A percentile compares a stretch with the other conserved stretches of the same genome.
These are phyloP conservation scores for Xylaria sp. DNA, from an alignment of 2,329 filamentous ascomycete species.

Conservation along the genomic window DNA sequence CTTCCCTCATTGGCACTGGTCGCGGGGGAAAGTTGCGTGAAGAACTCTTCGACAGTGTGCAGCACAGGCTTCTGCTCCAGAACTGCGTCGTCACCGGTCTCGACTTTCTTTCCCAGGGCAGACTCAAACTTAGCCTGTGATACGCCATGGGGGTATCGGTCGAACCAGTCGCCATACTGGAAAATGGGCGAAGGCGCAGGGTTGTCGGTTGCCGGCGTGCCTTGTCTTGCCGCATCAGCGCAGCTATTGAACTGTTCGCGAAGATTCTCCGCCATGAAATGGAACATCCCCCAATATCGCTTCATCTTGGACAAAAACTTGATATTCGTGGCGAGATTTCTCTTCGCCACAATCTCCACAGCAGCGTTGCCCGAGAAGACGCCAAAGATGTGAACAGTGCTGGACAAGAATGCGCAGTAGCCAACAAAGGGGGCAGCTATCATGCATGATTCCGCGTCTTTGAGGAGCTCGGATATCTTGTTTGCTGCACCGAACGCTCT, in stretches of 20 bases:
- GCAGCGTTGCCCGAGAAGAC: slow-evolving; percentile 79
- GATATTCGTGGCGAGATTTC: slow-evolving; percentile 80
- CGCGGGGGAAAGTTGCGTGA: slow-evolving; percentile 70
- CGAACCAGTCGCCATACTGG: slow-evolving; percentile 97
- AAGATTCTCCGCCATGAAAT: slow-evolving; percentile 90
- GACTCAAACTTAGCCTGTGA: slow-evolving; percentile 79
- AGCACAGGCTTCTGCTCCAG: slow-evolving; percentile 83
- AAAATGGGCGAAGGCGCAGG: slow-evolving; percentile 62
- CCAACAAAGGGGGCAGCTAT: slow-evolving; percentile 89
- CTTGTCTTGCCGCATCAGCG: slow-evolving; percentile 71
- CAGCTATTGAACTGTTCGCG: slow-evolving; percentile 83
- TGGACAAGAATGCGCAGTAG: slow-evolving; percentile 89
- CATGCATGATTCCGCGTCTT: slow-evolving; percentile 71
- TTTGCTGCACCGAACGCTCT: slow-evolving; percentile 80
- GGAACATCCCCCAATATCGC: slow-evolving; percentile 97
- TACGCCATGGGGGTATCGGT: slow-evolving; percentile 87
- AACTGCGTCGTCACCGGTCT: slow-evolving; percentile 79
- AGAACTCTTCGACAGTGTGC: slow-evolving; percentile 93
- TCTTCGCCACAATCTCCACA: slow-evolving; percentile 72
- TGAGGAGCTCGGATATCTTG: slow-evolving; percentile 76
- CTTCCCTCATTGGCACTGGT: slow-evolving; percentile 42
- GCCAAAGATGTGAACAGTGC: slow-evolving; percentile 88
- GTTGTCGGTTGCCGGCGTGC: slow-evolving; percentile 46
- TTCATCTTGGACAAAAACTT: slow-evolving; percentile 93
- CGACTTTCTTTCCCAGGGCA: slow-evolving; percentile 59